These are phyloP conservation scores for Trichophaea hybrida DNA, from an alignment of 2,329 filamentous ascomycete species.

Conservation along the genomic window DNA sequence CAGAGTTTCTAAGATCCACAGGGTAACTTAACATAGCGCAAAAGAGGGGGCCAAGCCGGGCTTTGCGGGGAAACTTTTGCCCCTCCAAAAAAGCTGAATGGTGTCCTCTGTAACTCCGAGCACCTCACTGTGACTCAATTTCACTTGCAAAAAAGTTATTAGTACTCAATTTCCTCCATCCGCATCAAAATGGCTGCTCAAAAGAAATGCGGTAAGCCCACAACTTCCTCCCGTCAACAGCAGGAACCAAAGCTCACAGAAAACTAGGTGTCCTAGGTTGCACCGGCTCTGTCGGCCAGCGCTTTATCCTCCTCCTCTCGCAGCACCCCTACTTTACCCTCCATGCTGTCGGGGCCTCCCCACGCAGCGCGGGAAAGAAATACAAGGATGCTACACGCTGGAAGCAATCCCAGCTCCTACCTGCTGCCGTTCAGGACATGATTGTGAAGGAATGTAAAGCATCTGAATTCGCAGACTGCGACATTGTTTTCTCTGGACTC, in stretches of 20 bases:
- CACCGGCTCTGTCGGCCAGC: constrained; percentile 87
- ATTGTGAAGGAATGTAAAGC: constrained; percentile 75
- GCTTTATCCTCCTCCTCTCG: constrained; percentile 84
- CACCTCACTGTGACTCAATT: constrained; percentile 12
- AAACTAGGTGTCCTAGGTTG: constrained; percentile 58
- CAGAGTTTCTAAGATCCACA: too few species aligned
- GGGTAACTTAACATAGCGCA: too few species aligned
- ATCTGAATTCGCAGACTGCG: constrained; percentile 72
- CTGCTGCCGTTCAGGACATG: constrained; percentile 57
- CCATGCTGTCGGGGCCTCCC: constrained; percentile 77
- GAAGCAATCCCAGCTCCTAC: constrained; percentile 84
- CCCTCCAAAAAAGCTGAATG: too few species aligned
- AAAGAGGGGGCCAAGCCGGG: too few species aligned
- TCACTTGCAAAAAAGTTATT: not conserved
- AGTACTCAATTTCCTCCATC: constrained; percentile 12
- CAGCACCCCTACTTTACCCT: constrained; percentile 77
- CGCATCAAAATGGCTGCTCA: not conserved
- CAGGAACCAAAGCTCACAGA: not conserved
- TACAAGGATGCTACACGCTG: constrained; percentile 89
- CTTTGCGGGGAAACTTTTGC: too few species aligned
- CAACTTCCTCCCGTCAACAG: not conserved
- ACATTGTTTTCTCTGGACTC: constrained; percentile 82
- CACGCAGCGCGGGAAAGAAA: constrained; percentile 78
- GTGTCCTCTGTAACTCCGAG: too few species aligned
- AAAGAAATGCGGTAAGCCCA: not conserved